A percentile compares a stretch with the other conserved stretches of the same genome.
These are phyloP conservation scores for Mucor lusitanicus DNA, from an alignment of 371 early-diverging fungal genomes.

Conservation along the genomic window DNA sequence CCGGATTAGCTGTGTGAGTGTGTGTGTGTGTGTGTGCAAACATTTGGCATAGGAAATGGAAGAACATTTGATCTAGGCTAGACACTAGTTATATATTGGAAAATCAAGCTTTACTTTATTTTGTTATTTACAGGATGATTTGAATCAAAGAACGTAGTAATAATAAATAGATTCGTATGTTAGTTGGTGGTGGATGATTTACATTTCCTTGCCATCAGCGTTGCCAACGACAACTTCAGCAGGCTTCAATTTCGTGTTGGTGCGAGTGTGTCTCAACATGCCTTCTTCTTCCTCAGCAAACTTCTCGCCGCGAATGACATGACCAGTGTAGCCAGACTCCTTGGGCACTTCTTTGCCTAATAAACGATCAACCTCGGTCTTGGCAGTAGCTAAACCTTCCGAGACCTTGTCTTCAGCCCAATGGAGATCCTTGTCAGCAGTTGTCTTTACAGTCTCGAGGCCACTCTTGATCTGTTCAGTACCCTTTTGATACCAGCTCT, in stretches of 20 bases:
- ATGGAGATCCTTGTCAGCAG: constrained; percentile 15
- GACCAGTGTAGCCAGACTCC: background rate
- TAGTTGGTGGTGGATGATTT: background rate
- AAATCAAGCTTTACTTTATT: background rate
- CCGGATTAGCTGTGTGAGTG: background rate
- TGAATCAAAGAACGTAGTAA: background rate
- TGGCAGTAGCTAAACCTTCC: constrained; percentile 13
- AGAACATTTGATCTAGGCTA: background rate
- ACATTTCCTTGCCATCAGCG: constrained; percentile 18
- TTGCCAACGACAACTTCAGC: constrained; percentile 29
- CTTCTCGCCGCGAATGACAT: constrained; percentile 28
- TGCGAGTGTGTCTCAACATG: constrained; percentile 22
- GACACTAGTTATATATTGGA: background rate
- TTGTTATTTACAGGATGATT: background rate
- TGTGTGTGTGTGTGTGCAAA: too few species aligned
- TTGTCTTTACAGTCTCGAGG: background rate
- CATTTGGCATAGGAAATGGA: too few species aligned
- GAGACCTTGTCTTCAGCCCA: constrained; percentile 22
- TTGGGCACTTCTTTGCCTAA: background rate
- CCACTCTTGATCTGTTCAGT: constrained; percentile 16
- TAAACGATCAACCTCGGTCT: constrained; percentile 16
- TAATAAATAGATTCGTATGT: background rate
- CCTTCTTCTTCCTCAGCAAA: constrained; percentile 38
- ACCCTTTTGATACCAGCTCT: constrained; percentile 20
- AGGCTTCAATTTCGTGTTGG: constrained; percentile 12